These are phyloP conservation scores for Russula sp. DNA, from an alignment of 768 basidiomycete genomes.

Conservation along the genomic window DNA sequence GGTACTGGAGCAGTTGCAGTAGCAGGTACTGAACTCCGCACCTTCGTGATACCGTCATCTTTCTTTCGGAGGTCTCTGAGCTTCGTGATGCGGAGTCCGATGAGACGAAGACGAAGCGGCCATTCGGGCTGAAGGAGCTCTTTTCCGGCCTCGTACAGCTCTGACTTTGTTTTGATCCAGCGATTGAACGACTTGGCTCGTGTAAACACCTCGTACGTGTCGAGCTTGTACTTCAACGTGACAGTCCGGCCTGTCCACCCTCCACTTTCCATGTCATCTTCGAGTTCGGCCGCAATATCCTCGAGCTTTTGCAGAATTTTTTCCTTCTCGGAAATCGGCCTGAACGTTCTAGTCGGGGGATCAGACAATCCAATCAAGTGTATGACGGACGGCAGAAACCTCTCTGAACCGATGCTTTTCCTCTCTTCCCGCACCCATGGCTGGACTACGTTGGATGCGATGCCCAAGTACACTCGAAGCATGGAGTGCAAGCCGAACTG, in stretches of 20 bases:
- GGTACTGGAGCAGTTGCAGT: not conserved
- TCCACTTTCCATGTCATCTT: constrained; percentile 66
- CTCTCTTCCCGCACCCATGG: constrained; percentile 73
- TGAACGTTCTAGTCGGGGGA: constrained; percentile 57
- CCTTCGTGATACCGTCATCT: constrained; percentile 61
- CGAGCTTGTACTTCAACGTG: constrained; percentile 89
- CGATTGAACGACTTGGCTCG: constrained; percentile 75
- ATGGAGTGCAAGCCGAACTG: constrained; percentile 76
- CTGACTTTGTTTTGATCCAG: constrained; percentile 69
- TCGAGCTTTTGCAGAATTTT: constrained; percentile 72
- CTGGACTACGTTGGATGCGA: constrained; percentile 76
- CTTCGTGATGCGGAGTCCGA: constrained; percentile 85
- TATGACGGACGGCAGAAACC: constrained; percentile 37
- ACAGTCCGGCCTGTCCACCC: constrained; percentile 87
- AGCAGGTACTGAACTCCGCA: constrained; percentile 21
- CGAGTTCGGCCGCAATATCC: constrained; percentile 76
- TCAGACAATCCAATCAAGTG: not conserved
- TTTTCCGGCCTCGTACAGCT: constrained; percentile 75
- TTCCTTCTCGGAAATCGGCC: constrained; percentile 54
- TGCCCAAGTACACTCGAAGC: constrained; percentile 76
- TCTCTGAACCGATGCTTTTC: constrained; percentile 90
- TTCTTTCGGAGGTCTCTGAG: constrained; percentile 70
- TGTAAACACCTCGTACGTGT: constrained; percentile 84
- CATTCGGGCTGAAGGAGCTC: constrained; percentile 77
- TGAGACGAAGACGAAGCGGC: constrained; percentile 73